Percentiles rank a stretch among this genome's conserved stretches.
These are phyloP conservation scores for Gentiana straminea DNA, from an alignment of 257 asterid species.

Conservation along the genomic window DNA sequence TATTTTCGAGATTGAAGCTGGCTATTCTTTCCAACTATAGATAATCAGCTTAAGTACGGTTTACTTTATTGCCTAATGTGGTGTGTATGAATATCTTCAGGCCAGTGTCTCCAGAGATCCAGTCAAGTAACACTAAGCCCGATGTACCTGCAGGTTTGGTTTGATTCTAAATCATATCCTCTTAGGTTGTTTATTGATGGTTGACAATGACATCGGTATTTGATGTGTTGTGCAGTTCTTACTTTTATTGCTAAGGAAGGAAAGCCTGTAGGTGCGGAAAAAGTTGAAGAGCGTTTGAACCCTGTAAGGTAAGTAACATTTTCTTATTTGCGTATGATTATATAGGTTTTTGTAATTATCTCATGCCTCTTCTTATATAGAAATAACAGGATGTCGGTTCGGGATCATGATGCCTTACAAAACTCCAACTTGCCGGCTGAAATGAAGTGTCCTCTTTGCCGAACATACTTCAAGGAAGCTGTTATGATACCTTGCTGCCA, in stretches of 20 bases:
- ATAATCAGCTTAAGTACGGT: background rate
- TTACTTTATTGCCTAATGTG: background rate
- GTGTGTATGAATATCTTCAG: background rate
- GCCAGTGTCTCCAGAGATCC: constrained; percentile 20
- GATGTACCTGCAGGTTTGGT: constrained; percentile 36
- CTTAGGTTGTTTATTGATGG: constrained; percentile 3
- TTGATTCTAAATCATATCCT: constrained; percentile 1
- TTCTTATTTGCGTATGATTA: constrained; percentile 5
- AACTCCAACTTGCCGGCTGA: constrained; percentile 40
- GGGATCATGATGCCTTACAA: constrained; percentile 27
- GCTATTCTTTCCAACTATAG: background rate
- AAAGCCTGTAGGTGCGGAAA: constrained; percentile 18
- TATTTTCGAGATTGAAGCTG: background rate
- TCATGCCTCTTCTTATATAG: constrained; percentile 9
- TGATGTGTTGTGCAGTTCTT: constrained; percentile 32
- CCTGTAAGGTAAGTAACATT: constrained; percentile 30
- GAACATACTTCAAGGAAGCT: constrained; percentile 67
- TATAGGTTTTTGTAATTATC: constrained; percentile 19
- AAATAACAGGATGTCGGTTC: constrained; percentile 21
- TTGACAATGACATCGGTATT: background rate
- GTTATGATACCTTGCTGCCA: constrained; percentile 98
- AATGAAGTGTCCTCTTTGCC: constrained; percentile 68
- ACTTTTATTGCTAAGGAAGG: constrained; percentile 8
- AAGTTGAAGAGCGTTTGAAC: constrained; percentile 27
- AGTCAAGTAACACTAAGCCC: constrained; percentile 19